These are phyloP conservation scores for Aspergillus panamensis DNA, from an alignment of 495 filamentous ascomycete species.

Conservation along the genomic window DNA sequence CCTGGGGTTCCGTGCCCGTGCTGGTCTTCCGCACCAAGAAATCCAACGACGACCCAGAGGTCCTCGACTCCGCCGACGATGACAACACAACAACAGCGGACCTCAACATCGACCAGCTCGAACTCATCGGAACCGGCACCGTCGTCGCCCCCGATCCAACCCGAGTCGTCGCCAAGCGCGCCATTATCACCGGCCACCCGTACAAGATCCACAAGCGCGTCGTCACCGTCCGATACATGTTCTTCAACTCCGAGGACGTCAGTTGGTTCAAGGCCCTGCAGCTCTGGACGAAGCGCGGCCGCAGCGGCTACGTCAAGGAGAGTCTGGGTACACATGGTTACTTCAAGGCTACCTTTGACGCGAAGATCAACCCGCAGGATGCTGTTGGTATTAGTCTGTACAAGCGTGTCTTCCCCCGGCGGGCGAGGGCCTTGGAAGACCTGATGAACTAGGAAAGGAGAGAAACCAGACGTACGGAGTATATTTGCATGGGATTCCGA, in stretches of 20 bases:
- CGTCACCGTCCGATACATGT: conserved; percentile 98
- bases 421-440: conserved; percentile 53
- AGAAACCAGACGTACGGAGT: too few relatives aligned
- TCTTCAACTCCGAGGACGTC: conserved; percentile 94
- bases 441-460: conserved; percentile 19
- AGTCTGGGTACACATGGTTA: conserved; percentile 94
- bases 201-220: conserved; percentile 98
- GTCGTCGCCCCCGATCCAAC: conserved; percentile 71
- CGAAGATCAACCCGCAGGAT: conserved; percentile 90
- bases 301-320: conserved; percentile 89
- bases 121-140: conserved; percentile 81
- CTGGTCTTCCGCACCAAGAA: conserved; percentile 72
- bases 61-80: conserved; percentile 37
- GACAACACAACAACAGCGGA: conserved; percentile 22
- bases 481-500: too few relatives aligned
- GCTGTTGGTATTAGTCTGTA: conserved; percentile 88
- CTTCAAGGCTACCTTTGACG: conserved; percentile 98
- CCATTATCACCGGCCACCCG: conserved; percentile 92
- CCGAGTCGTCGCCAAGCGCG: conserved; percentile 87
- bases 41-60: conserved; percentile 34
- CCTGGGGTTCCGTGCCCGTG: conserved; percentile 85
- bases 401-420: conserved; percentile 86
- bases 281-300: conserved; percentile 86
- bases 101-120: conserved; percentile 42
- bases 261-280: conserved; percentile 95